phyloP scores from a whole-genome alignment of 805 yeast genomes.

The Ogataea pilisensis region DNA sequence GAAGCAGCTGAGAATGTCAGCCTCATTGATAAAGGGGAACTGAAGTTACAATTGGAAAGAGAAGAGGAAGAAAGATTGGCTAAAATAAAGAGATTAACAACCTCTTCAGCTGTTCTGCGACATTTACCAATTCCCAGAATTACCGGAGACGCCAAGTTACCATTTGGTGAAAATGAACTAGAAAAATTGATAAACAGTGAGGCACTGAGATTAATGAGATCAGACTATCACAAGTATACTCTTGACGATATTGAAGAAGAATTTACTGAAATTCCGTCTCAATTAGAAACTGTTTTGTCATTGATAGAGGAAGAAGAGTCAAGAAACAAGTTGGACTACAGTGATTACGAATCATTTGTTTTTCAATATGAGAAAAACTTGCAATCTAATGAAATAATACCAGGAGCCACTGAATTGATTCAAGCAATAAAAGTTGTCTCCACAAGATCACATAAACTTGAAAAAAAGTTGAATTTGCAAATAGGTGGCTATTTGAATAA shows the following conservation, averaged over 20 bases:
- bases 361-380: too few relatives aligned
- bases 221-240: slow-evolving; percentile 39
- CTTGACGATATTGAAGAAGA: too few relatives aligned
- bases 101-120: not conserved
- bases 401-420: slow-evolving; percentile 9
- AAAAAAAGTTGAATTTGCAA: slow-evolving; percentile 25
- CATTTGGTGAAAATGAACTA: not conserved
- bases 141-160: not conserved
- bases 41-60: not conserved
- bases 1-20: slow-evolving; percentile 38
- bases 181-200: slow-evolving; percentile 27
- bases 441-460: slow-evolving; percentile 25
- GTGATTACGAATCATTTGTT: not conserved
- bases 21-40: slow-evolving; percentile 37
- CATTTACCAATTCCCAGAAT: not conserved
- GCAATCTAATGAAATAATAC: slow-evolving; percentile 21
- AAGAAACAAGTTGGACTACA: slow-evolving; percentile 31
- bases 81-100: not conserved
- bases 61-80: not conserved
- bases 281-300: slow-evolving; percentile 19
- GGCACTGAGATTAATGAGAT: slow-evolving; percentile 32
- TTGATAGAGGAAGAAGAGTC: slow-evolving; percentile 10
- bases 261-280: too few relatives aligned
- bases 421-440: slow-evolving; percentile 13
- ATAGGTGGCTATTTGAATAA: slow-evolving; percentile 34